Evolutionary conservation across 176 grass and related monocot genomes (phyloP).

Genomic region (Aechmea fasciata): DNA sequence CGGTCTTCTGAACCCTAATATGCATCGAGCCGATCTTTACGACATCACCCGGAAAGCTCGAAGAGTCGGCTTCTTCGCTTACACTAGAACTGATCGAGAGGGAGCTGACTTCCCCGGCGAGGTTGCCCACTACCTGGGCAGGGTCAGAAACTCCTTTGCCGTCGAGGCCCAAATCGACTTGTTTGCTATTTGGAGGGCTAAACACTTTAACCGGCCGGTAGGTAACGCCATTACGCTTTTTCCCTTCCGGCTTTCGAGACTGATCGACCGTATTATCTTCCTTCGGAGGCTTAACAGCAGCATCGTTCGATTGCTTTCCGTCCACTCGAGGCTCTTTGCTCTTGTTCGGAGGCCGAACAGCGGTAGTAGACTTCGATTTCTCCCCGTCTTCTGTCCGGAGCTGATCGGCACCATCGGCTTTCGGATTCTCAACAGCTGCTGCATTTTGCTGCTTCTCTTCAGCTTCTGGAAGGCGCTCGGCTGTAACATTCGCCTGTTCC

Average conservation of each 20-base stretch:
- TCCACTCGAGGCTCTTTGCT: background rate
- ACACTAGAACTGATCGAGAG: conserved; percentile 29
- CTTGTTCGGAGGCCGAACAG: background rate
- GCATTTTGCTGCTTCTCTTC: background rate
- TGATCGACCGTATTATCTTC: background rate
- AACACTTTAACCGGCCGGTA: background rate
- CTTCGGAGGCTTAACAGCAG: background rate
- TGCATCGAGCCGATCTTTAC: conserved; percentile 70
- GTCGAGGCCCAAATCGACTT: background rate
- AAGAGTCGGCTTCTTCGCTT: conserved; percentile 10
- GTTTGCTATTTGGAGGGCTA: background rate
- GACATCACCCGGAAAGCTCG: conserved; percentile 22
- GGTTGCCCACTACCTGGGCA: background rate
- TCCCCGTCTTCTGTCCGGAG: conserved; percentile 30
- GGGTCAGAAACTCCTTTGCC: no score
- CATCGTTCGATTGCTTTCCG: background rate
- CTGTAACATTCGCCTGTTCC: background rate
- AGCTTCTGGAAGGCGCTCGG: background rate
- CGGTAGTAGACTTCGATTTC: background rate
- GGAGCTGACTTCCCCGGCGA: conserved; percentile 23
- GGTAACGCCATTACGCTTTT: background rate
- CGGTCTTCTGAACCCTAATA: conserved; percentile 26
- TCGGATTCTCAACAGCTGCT: background rate
- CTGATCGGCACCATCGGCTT: conserved; percentile 12
- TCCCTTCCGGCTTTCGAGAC: background rate